These are phyloP conservation scores for Rhodotorula graminis DNA, from an alignment of 768 basidiomycete species.

Conservation along the genomic window DNA sequence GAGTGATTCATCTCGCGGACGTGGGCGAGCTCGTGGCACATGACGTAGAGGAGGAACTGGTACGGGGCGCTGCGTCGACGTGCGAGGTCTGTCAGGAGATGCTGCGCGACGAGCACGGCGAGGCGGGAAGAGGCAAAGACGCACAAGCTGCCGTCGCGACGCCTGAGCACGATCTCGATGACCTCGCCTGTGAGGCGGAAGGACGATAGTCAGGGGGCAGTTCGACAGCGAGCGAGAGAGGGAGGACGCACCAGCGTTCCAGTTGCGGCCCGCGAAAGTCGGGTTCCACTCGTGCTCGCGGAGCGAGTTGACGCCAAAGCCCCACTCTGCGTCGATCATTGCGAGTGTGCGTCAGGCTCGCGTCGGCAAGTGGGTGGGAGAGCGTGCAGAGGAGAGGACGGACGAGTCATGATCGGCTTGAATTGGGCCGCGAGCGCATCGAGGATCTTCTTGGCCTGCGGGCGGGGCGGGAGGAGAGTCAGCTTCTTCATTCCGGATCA, in stretches of 20 bases:
- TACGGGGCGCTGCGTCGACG: conserved; percentile 14
- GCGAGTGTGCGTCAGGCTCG: background rate
- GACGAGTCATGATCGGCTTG: conserved; percentile 29
- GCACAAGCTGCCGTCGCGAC: conserved; percentile 21
- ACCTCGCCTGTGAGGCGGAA: background rate
- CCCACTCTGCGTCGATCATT: background rate
- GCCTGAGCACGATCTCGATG: conserved; percentile 29
- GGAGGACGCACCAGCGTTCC: conserved; percentile 8
- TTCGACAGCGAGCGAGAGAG: background rate
- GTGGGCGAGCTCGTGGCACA: conserved; percentile 33
- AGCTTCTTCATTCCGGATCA: no score
- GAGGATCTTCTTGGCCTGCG: conserved; percentile 27
- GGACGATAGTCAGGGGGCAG: background rate
- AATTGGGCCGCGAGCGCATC: conserved; percentile 35
- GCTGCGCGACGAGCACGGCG: rapidly evolving
- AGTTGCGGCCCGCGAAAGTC: conserved; percentile 28
- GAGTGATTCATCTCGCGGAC: conserved; percentile 23
- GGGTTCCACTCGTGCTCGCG: conserved; percentile 38
- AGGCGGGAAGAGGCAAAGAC: background rate
- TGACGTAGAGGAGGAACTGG: conserved; percentile 30
- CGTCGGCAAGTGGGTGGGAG: background rate
- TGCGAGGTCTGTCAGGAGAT: background rate
- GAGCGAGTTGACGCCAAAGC: conserved; percentile 23
- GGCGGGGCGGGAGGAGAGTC: background rate
- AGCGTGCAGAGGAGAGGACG: background rate